phyloP scores from a whole-genome alignment of 2,329 filamentous ascomycete genomes.

The Diaporthe citrichinensis region DNA sequence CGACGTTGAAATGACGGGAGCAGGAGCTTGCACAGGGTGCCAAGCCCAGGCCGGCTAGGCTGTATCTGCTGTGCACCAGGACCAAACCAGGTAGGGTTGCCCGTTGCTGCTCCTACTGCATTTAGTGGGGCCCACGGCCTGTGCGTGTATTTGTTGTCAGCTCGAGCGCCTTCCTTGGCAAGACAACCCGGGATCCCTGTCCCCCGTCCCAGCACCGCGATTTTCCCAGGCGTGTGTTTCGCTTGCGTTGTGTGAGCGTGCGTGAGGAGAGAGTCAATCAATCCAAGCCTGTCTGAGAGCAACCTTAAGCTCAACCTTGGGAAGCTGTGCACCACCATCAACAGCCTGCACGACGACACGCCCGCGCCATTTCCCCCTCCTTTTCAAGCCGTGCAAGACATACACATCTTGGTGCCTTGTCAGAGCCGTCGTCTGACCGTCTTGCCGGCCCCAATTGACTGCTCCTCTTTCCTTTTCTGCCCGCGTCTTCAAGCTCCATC shows the following conservation, averaged over 20 bases:
- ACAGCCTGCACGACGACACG: slow-evolving; percentile 32
- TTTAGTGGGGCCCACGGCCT: slow-evolving; percentile 42
- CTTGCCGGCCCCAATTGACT: slow-evolving; percentile 37
- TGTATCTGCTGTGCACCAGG: neutral
- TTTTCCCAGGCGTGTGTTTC: slow-evolving; percentile 33
- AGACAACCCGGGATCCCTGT: slow-evolving; percentile 30
- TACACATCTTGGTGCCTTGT: slow-evolving; percentile 4
- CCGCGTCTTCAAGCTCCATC: slow-evolving; percentile 30
- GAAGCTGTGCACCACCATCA: slow-evolving; percentile 29
- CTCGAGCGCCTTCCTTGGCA: slow-evolving; percentile 43
- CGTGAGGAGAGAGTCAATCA: slow-evolving; percentile 23
- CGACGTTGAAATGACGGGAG: slow-evolving; percentile 21
- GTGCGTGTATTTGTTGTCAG: slow-evolving; percentile 51
- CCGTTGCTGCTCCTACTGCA: slow-evolving; percentile 41
- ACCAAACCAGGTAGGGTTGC: slow-evolving; percentile 10
- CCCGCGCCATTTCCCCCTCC: slow-evolving; percentile 13
- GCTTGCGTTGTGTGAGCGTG: slow-evolving; percentile 9
- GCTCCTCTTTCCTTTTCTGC: slow-evolving; percentile 6
- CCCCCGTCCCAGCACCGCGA: slow-evolving; percentile 37
- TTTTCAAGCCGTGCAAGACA: slow-evolving; percentile 23
- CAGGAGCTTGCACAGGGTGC: neutral
- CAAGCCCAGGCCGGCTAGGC: slow-evolving; percentile 16
- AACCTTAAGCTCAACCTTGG: slow-evolving; percentile 22
- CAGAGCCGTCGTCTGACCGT: slow-evolving; percentile 7
- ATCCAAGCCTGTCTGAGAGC: slow-evolving; percentile 12